Conservation (phyloP, 345 rosid genomes). For the Eucalyptus sideroxylon region DNA sequence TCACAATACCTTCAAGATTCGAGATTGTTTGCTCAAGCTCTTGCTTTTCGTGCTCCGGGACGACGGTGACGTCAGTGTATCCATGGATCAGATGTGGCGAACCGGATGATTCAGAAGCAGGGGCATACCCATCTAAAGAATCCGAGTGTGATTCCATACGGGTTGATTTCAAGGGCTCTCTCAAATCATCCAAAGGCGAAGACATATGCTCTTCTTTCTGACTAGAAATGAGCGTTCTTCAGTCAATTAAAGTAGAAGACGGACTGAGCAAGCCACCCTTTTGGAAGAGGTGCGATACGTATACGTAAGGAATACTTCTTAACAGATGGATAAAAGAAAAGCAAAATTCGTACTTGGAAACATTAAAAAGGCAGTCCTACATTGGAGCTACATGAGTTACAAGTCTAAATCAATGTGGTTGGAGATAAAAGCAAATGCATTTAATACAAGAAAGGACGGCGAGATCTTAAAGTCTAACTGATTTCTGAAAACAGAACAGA, state of each 20-base stretch:
- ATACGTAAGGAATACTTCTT: not conserved
- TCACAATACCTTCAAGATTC: conserved; percentile 41
- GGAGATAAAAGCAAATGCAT: not conserved
- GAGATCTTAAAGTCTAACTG: not conserved
- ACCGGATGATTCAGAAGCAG: conserved; percentile 24
- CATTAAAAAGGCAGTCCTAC: not conserved
- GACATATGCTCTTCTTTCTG: conserved; percentile 23
- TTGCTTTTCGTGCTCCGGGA: conserved; percentile 66
- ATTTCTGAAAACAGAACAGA: not conserved
- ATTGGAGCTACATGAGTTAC: not conserved
- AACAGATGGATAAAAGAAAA: not conserved
- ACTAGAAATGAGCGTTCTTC: conserved; percentile 17
- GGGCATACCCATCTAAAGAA: conserved; percentile 7
- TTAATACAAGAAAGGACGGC: not conserved
- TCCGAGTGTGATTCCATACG: conserved; percentile 17
- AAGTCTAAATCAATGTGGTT: not conserved
- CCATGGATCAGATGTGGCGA: conserved; percentile 19
- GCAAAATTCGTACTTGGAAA: not conserved
- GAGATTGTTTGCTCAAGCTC: conserved; percentile 48
- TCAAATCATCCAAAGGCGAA: conserved; percentile 5
- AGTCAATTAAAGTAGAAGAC: not conserved
- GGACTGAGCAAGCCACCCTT: not conserved
- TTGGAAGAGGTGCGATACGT: not conserved
- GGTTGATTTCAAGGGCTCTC: conserved; percentile 4
- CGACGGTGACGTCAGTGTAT: conserved; percentile 57